Conservation (phyloP, 768 basidiomycete species). For the Phaffia australis region DNA sequence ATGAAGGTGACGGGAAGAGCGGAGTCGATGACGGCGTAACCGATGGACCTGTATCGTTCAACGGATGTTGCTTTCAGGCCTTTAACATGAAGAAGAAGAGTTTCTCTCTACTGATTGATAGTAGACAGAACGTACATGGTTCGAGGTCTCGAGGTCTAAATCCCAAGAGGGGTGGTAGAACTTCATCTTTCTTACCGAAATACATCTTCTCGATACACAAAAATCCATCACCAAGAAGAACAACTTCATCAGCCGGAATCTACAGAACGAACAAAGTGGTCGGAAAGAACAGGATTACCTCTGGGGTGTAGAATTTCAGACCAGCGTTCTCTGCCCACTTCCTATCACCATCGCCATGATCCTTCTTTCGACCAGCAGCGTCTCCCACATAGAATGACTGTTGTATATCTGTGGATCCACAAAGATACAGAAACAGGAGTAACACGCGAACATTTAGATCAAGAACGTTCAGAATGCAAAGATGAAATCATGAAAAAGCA, state of each 20-base stretch:
- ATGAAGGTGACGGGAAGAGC: slow-evolving; percentile 32
- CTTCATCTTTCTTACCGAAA: not conserved
- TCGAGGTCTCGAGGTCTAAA: slow-evolving; percentile 11
- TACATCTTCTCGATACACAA: not conserved
- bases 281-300: slow-evolving; percentile 43
- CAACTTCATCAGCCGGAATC: not conserved
- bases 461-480: too few species aligned
- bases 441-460: not conserved
- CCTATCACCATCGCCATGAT: slow-evolving; percentile 71
- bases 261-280: not conserved
- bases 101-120: not conserved
- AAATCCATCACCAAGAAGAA: not conserved
- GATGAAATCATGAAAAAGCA: not conserved
- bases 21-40: slow-evolving; percentile 46
- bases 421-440: not conserved
- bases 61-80: not conserved
- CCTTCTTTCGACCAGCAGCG: slow-evolving; percentile 64
- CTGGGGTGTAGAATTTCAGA: slow-evolving; percentile 69
- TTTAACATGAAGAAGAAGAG: not conserved
- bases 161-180: slow-evolving; percentile 8
- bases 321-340: slow-evolving; percentile 73
- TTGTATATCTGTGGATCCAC: slow-evolving; percentile 46
- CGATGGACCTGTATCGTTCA: slow-evolving; percentile 42
- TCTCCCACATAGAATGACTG: slow-evolving; percentile 76
- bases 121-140: slow-evolving; percentile 8